Percentiles rank a stretch among this genome's conserved stretches.
phyloP scores from a whole-genome alignment of 495 filamentous ascomycete genomes.

The Cercophora samala region DNA sequence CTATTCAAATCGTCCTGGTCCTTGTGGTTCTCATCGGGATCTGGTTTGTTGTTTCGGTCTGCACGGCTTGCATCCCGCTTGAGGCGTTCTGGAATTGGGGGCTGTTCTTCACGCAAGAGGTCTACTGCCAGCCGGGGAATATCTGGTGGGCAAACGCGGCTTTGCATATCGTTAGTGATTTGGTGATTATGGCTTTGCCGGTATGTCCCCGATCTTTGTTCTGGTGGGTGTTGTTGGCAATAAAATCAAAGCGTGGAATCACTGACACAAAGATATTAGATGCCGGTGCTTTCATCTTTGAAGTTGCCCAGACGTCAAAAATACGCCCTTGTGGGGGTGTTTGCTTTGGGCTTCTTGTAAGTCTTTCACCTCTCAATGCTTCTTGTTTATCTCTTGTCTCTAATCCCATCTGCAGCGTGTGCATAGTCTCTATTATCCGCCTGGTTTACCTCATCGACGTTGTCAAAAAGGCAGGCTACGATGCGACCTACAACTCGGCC shows the following conservation, averaged over 20 bases:
- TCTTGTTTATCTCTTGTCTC: background rate
- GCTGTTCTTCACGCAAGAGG: conserved; percentile 17
- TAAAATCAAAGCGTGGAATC: no score
- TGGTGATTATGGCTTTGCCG: conserved; percentile 30
- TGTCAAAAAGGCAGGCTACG: conserved; percentile 7
- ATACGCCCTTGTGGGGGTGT: conserved; percentile 29
- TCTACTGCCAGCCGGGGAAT: conserved; percentile 30
- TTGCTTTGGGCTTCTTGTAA: conserved; percentile 33
- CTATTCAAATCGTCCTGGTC: conserved; percentile 25
- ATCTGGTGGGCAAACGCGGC: conserved; percentile 34
- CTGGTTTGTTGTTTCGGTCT: conserved; percentile 28
- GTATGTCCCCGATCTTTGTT: conserved; percentile 11
- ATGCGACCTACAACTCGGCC: conserved; percentile 28
- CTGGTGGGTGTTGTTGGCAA: no score
- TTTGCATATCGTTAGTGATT: conserved; percentile 25
- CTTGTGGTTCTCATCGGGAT: conserved; percentile 26
- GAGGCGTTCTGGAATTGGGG: conserved; percentile 34
- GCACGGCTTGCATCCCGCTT: conserved; percentile 32
- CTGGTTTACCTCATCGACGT: conserved; percentile 26
- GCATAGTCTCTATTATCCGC: conserved; percentile 30
- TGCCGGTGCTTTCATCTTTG: conserved; percentile 27
- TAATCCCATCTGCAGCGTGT: conserved; percentile 22
- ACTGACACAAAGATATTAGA: conserved; percentile 9
- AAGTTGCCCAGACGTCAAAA: conserved; percentile 31
- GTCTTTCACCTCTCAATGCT: background rate